A percentile compares a stretch with the other conserved stretches of the same genome.
Evolutionary conservation across 1,139 yeast species (phyloP).

Genomic region (Candida sojae): DNA sequence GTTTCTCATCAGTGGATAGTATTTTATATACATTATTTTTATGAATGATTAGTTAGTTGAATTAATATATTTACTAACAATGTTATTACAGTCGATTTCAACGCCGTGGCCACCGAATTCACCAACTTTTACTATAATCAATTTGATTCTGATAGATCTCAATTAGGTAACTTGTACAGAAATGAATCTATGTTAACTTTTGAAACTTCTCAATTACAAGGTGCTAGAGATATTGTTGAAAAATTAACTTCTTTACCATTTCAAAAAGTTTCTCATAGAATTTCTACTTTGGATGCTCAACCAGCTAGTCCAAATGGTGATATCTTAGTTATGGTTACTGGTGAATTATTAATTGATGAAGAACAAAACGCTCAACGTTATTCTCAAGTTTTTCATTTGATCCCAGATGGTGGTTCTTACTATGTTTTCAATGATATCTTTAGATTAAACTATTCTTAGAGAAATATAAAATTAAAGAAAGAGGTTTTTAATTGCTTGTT

Average conservation of each 20-base stretch:
- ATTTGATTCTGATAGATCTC: slow-evolving; percentile 90
- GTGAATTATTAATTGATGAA: slow-evolving; percentile 89
- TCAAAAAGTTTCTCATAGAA: slow-evolving; percentile 88
- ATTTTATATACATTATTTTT: no score
- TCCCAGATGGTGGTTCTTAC: slow-evolving; percentile 89
- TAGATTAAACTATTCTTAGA: slow-evolving; percentile 77
- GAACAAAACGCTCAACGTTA: slow-evolving; percentile 94
- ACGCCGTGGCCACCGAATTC: slow-evolving; percentile 77
- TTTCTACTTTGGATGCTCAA: slow-evolving; percentile 95
- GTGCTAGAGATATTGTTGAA: slow-evolving; percentile 89
- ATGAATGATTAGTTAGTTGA: no score
- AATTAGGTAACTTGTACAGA: slow-evolving; percentile 92
- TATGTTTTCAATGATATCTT: slow-evolving; percentile 95
- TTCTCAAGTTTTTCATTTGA: slow-evolving; percentile 95
- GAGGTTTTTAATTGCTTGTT: no score
- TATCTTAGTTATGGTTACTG: slow-evolving; percentile 96
- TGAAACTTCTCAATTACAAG: slow-evolving; percentile 92
- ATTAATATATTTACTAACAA: slow-evolving; percentile 15
- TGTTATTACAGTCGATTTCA: slow-evolving; percentile 56
- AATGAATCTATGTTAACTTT: slow-evolving; percentile 97
- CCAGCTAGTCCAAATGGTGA: slow-evolving; percentile 95
- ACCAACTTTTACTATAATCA: slow-evolving; percentile 94
- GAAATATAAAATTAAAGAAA: neutral
- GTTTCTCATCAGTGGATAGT: neutral
- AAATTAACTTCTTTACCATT: slow-evolving; percentile 86